Conservation (phyloP, 2,329 filamentous ascomycete genomes). For the Paraphoma chrysanthemicola region DNA sequence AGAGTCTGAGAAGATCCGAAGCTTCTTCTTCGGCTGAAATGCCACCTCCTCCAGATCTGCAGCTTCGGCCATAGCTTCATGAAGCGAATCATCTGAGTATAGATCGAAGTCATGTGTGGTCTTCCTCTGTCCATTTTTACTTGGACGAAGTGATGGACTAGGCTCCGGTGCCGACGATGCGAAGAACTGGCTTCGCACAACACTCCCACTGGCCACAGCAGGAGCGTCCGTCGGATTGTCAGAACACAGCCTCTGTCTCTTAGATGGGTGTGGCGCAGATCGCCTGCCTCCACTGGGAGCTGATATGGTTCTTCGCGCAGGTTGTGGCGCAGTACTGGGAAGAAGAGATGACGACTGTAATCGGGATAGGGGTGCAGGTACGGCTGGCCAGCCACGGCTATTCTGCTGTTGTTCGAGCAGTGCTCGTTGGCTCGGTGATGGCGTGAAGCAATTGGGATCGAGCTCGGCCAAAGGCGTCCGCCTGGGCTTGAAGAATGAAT, state of each 20-base stretch:
- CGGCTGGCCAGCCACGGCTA: constrained; percentile 62
- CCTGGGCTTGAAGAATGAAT: constrained; percentile 69
- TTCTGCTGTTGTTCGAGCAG: constrained; percentile 61
- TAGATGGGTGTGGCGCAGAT: constrained; percentile 53
- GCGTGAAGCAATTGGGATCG: constrained; percentile 71
- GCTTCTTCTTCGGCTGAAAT: constrained; percentile 40
- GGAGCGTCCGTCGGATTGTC: constrained; percentile 43
- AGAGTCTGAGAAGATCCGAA: constrained; percentile 41
- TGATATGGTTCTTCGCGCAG: constrained; percentile 48
- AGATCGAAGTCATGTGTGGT: constrained; percentile 52
- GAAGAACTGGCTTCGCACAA: constrained; percentile 56
- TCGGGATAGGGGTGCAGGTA: constrained; percentile 53
- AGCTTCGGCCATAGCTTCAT: constrained; percentile 50
- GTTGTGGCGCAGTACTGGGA: constrained; percentile 51
- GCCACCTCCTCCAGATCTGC: constrained; percentile 41
- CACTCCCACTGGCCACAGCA: constrained; percentile 29
- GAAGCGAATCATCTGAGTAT: constrained; percentile 57
- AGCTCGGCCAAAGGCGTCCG: constrained; percentile 71
- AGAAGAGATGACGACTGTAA: constrained; percentile 29
- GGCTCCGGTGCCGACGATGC: constrained; percentile 41
- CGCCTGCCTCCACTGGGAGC: constrained; percentile 46
- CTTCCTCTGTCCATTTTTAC: constrained; percentile 37
- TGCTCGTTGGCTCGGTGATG: constrained; percentile 69
- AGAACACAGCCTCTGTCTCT: constrained; percentile 55
- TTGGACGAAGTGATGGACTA: constrained; percentile 50